Conservation (phyloP, 2,329 filamentous ascomycete species). For the Xylariales sp. region DNA sequence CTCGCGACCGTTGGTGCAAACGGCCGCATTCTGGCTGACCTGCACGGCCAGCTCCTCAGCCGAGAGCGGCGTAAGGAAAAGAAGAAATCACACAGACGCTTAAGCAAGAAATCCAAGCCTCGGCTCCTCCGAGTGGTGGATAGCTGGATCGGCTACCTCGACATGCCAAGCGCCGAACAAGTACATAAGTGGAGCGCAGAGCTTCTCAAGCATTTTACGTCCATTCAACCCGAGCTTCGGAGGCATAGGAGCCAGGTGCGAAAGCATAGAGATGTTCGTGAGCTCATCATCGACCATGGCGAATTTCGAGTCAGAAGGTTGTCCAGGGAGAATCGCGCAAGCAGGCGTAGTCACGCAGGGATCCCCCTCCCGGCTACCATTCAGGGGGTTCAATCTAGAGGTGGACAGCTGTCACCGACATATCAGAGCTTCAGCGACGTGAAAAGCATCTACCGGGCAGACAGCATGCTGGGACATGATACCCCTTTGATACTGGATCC, state of each 20-base stretch:
- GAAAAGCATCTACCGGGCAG: constrained; percentile 23
- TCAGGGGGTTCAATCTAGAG: too few species aligned
- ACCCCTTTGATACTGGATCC: constrained; percentile 9
- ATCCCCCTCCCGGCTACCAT: constrained; percentile 4
- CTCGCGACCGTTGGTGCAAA: constrained; percentile 43
- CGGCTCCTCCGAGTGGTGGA: not conserved
- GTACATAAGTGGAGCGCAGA: not conserved
- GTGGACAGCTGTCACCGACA: too few species aligned
- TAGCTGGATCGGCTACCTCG: constrained; percentile 4
- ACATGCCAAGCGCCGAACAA: not conserved
- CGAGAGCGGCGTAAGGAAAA: constrained; percentile 18
- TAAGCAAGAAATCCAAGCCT: not conserved
- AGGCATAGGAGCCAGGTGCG: too few species aligned
- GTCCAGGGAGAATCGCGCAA: too few species aligned
- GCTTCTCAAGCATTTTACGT: too few species aligned
- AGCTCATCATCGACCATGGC: too few species aligned
- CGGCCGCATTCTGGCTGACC: constrained; percentile 34
- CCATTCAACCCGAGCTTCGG: too few species aligned
- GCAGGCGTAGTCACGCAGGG: not conserved
- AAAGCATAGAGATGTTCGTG: too few species aligned
- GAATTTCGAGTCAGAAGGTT: too few species aligned
- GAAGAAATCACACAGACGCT: not conserved
- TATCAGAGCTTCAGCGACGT: too few species aligned
- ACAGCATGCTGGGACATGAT: constrained; percentile 15
- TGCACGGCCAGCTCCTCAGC: constrained; percentile 38